These are phyloP conservation scores for Biscogniauxia marginata DNA, from an alignment of 2,329 filamentous ascomycete species.

Conservation along the genomic window DNA sequence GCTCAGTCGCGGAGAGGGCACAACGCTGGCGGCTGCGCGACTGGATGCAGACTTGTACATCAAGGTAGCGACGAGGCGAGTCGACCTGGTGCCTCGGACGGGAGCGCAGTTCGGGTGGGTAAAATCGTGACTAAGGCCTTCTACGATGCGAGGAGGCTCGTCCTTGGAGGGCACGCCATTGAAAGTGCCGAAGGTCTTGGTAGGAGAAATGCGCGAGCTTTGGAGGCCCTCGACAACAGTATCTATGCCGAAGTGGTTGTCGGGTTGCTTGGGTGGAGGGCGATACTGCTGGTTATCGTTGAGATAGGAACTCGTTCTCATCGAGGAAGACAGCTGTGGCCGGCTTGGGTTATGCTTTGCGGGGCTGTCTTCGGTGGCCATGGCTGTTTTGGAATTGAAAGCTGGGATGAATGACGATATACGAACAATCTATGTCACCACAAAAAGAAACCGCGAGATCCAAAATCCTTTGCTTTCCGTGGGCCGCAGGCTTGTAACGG, in stretches of 20 bases:
- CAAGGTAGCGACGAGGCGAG: constrained; percentile 60
- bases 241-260: constrained; percentile 61
- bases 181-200: constrained; percentile 49
- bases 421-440: background rate
- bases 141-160: constrained; percentile 58
- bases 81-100: constrained; percentile 43
- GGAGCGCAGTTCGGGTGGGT: constrained; percentile 64
- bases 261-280: constrained; percentile 51
- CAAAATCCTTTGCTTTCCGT: background rate
- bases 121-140: constrained; percentile 61
- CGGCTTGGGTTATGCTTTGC: constrained; percentile 34
- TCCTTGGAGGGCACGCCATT: constrained; percentile 60
- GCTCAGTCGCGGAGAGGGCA: constrained; percentile 36
- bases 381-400: constrained; percentile 7
- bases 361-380: constrained; percentile 29
- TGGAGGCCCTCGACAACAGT: constrained; percentile 60
- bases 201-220: constrained; percentile 37
- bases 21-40: constrained; percentile 31
- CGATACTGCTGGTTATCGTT: constrained; percentile 64
- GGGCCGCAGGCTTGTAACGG: background rate
- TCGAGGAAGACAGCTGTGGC: constrained; percentile 48
- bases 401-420: background rate
- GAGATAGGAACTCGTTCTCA: constrained; percentile 62
- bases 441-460: too few species aligned
- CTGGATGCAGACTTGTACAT: constrained; percentile 54